A percentile compares a stretch with the other conserved stretches of the same genome.
phyloP scores from a whole-genome alignment of 805 yeast species.

The Deakozyma indianensis region DNA sequence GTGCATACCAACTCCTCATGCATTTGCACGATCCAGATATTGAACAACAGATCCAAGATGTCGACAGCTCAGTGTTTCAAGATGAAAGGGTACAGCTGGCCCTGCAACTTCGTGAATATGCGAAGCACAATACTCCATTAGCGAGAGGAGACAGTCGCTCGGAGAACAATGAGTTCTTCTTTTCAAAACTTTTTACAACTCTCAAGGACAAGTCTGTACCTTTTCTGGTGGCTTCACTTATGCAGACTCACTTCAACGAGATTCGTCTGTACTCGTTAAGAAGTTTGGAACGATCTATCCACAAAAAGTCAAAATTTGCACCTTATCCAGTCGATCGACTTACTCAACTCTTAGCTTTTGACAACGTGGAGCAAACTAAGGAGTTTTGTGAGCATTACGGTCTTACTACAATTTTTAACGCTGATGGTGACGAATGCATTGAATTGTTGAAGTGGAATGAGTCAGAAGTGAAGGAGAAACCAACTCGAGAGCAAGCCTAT shows the following conservation, averaged over 20 bases:
- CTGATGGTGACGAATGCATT: constrained; percentile 22
- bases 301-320: constrained; percentile 41
- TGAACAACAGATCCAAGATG: constrained; percentile 55
- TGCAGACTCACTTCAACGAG: constrained; percentile 72
- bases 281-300: constrained; percentile 50
- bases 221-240: constrained; percentile 51
- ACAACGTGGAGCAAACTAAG: constrained; percentile 35
- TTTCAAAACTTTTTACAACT: constrained; percentile 47
- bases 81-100: constrained; percentile 56
- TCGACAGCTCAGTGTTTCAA: constrained; percentile 44
- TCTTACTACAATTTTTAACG: constrained; percentile 27
- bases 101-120: constrained; percentile 47
- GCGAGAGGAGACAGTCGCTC: constrained; percentile 24
- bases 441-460: constrained; percentile 31
- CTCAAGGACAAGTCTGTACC: constrained; percentile 41
- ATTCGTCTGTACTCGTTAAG: constrained; percentile 60
- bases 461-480: constrained; percentile 22
- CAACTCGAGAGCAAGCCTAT: constrained; percentile 34
- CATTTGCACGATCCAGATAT: constrained; percentile 75
- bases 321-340: constrained; percentile 42
- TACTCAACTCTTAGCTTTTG: constrained; percentile 47
- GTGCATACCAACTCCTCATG: constrained; percentile 72
- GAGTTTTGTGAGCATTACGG: constrained; percentile 53
- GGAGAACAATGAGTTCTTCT: constrained; percentile 37
- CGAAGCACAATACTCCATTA: constrained; percentile 46